Conservation (phyloP, 257 asterid species). For the Haberlea rhodopensis region DNA sequence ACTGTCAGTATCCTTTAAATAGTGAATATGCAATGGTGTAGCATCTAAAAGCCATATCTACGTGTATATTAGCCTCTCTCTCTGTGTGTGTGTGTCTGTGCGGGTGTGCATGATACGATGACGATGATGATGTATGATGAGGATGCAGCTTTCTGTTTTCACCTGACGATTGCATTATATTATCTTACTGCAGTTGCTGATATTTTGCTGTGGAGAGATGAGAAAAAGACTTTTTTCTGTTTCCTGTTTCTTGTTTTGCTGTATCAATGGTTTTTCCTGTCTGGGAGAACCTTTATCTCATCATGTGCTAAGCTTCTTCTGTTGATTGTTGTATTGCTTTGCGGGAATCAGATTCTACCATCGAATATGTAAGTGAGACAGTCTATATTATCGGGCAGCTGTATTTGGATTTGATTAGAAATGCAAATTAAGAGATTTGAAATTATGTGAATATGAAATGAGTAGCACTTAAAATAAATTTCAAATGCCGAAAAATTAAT, state of each 20-base stretch:
- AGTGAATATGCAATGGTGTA: background rate
- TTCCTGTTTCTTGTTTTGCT: conserved; percentile 56
- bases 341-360: conserved; percentile 57
- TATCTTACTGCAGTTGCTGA: conserved; percentile 73
- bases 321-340: conserved; percentile 49
- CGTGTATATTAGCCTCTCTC: no score
- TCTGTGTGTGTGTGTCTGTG: background rate
- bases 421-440: no score
- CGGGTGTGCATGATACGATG: background rate
- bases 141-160: conserved; percentile 16
- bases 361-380: conserved; percentile 54
- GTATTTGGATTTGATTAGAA: background rate
- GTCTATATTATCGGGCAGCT: background rate
- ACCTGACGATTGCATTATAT: conserved; percentile 27
- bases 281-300: conserved; percentile 71
- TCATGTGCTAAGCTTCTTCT: conserved; percentile 71
- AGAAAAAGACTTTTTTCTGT: conserved; percentile 62
- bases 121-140: conserved; percentile 8
- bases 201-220: conserved; percentile 94
- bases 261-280: conserved; percentile 81
- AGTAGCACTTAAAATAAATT: background rate
- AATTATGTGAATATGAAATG: background rate
- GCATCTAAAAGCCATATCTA: no score
- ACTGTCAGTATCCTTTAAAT: background rate
- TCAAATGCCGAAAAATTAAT: no score